A percentile compares a stretch with the other conserved stretches of the same genome.
Conservation (phyloP, 805 yeast species). For the Dipodascus albidus region DNA sequence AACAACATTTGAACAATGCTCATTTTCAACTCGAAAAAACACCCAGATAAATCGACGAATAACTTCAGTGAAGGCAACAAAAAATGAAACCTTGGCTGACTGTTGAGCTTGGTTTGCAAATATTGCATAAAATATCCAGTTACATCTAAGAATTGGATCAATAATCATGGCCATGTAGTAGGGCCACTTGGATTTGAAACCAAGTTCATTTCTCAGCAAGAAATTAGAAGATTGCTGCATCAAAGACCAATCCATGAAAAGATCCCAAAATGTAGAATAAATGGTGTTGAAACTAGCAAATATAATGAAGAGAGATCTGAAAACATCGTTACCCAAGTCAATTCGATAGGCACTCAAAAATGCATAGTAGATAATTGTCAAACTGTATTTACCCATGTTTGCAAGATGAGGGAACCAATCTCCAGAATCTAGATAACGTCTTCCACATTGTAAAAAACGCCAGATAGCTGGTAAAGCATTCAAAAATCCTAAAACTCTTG, state of each 20-base stretch:
- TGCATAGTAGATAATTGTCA: constrained; percentile 57
- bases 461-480: constrained; percentile 78
- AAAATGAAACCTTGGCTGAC: constrained; percentile 76
- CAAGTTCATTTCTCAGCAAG: constrained; percentile 61
- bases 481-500: constrained; percentile 72
- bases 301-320: constrained; percentile 50
- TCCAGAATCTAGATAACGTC: constrained; percentile 88
- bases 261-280: constrained; percentile 71
- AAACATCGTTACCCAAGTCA: constrained; percentile 27
- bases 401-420: constrained; percentile 96
- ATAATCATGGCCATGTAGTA: constrained; percentile 67
- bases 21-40: constrained; percentile 88
- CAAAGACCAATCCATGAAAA: constrained; percentile 93
- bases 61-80: constrained; percentile 72
- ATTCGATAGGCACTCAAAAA: constrained; percentile 72
- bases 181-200: constrained; percentile 43
- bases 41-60: constrained; percentile 83
- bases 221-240: constrained; percentile 51
- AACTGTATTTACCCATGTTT: constrained; percentile 66
- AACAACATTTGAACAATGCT: constrained; percentile 83
- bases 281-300: constrained; percentile 68
- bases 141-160: constrained; percentile 70
- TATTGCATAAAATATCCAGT: constrained; percentile 84
- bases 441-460: constrained; percentile 80
- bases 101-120: constrained; percentile 72